A percentile compares a stretch with the other conserved stretches of the same genome.
Evolutionary conservation across 768 basidiomycete genomes (phyloP).

Genomic region (Boletus bicolor): DNA sequence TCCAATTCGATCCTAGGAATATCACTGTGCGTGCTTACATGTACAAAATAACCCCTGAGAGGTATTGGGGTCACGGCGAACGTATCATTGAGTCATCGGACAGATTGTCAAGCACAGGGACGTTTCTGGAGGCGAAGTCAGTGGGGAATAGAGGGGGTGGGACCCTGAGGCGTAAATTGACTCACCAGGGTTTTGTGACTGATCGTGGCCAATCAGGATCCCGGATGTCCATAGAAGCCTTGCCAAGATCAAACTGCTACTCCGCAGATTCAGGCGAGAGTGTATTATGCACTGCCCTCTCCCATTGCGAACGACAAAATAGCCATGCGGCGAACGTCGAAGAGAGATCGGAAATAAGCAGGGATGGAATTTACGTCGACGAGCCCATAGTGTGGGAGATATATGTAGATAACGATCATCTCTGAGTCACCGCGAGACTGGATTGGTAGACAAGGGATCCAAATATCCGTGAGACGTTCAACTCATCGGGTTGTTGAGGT

Average conservation of each 20-base stretch:
- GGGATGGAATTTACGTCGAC: slow-evolving; percentile 10
- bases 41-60: slow-evolving; percentile 4
- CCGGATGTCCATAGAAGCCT: slow-evolving; percentile 1
- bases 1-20: neutral
- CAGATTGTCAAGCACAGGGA: neutral
- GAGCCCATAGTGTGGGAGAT: neutral
- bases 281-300: neutral
- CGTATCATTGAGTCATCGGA: neutral
- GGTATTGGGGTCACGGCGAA: neutral
- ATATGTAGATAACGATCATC: neutral
- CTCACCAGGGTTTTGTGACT: neutral
- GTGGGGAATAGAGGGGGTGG: neutral
- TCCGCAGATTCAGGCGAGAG: neutral
- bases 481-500: neutral
- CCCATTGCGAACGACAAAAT: neutral
- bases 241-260: neutral
- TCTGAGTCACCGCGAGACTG: neutral
- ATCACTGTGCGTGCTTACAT: slow-evolving; percentile 1
- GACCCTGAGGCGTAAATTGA: neutral
- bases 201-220: slow-evolving; percentile 5
- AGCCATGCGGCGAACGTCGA: neutral
- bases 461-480: slow-evolving; percentile 1
- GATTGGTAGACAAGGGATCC: neutral
- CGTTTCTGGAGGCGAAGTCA: neutral
- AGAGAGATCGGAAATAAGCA: slow-evolving; percentile 5